Conservation (phyloP, 306 rosid genomes). For the Luffa acutangula region DNA sequence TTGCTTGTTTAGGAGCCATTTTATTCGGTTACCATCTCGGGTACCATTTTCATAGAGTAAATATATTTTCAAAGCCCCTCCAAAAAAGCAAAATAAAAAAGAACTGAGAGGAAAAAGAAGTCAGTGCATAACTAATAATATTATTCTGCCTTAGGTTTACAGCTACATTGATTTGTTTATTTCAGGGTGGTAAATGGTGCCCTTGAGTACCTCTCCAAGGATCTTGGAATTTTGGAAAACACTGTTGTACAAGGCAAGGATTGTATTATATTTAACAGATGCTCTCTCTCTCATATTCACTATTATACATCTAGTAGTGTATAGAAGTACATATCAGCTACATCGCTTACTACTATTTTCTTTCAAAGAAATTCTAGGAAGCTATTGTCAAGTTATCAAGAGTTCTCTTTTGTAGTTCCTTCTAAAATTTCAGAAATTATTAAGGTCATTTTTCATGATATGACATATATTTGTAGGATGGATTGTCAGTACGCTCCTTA, state of each 20-base stretch:
- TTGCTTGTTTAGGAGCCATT: conserved; percentile 91
- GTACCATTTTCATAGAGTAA: conserved; percentile 24
- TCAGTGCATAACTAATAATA: not conserved
- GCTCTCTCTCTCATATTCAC: not conserved
- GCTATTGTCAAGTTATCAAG: conserved; percentile 9
- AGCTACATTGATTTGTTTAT: conserved; percentile 12
- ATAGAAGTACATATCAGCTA: not conserved
- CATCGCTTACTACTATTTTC: not conserved
- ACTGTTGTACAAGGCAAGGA: conserved; percentile 59
- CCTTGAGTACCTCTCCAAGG: conserved; percentile 84
- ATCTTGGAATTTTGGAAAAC: conserved; percentile 72
- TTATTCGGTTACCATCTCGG: conserved; percentile 97
- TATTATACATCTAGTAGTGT: not conserved
- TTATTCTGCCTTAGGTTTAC: conserved; percentile 11
- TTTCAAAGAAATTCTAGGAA: conserved; percentile 2
- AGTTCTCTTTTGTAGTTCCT: not conserved
- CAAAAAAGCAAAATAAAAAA: too few species aligned
- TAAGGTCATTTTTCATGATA: conserved; percentile 8
- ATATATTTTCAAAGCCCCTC: not conserved
- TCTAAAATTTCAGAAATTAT: not conserved
- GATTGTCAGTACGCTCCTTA: conserved; percentile 79
- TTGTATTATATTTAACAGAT: not conserved
- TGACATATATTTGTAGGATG: conserved; percentile 54
- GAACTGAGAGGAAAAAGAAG: not conserved
- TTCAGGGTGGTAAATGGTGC: conserved; percentile 91